Conservation (phyloP, 371 early-diverging fungal genomes). For the Fennellomyces sp. region DNA sequence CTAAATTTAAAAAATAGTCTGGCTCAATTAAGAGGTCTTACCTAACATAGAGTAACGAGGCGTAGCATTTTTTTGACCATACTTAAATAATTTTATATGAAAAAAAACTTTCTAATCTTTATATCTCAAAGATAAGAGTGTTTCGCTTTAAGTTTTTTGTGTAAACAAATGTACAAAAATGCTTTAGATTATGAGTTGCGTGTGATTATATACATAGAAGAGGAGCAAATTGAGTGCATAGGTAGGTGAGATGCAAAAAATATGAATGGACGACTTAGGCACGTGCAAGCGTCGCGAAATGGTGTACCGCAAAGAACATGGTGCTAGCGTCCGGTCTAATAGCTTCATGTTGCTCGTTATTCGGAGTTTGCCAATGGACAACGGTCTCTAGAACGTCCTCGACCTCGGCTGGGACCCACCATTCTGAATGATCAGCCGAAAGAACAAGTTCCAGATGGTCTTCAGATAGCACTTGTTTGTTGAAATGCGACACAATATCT, state of each 20-base stretch:
- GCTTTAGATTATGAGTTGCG: too few relatives aligned
- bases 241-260: neutral
- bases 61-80: too few relatives aligned
- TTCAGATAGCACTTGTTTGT: constrained; percentile 7
- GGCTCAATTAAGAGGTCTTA: too few relatives aligned
- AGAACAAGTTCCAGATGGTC: constrained; percentile 11
- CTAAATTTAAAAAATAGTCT: too few relatives aligned
- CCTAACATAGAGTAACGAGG: too few relatives aligned
- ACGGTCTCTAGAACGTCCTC: constrained; percentile 15
- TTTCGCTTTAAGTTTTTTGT: too few relatives aligned
- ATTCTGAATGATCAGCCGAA: constrained; percentile 3
- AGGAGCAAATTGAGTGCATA: neutral
- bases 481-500: constrained; percentile 18
- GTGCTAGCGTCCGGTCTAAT: neutral
- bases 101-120: too few relatives aligned
- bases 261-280: neutral
- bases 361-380: constrained; percentile 10
- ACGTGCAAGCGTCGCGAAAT: constrained; percentile 17
- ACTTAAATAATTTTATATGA: too few relatives aligned
- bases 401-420: constrained; percentile 6
- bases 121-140: too few relatives aligned
- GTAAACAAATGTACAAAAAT: too few relatives aligned
- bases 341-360: neutral
- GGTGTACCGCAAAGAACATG: constrained; percentile 13
- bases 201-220: too few relatives aligned